Base-by-base conservation (phyloP, 352 stramenopile genomes). In the Hyphochytrium catenoides region DNA sequence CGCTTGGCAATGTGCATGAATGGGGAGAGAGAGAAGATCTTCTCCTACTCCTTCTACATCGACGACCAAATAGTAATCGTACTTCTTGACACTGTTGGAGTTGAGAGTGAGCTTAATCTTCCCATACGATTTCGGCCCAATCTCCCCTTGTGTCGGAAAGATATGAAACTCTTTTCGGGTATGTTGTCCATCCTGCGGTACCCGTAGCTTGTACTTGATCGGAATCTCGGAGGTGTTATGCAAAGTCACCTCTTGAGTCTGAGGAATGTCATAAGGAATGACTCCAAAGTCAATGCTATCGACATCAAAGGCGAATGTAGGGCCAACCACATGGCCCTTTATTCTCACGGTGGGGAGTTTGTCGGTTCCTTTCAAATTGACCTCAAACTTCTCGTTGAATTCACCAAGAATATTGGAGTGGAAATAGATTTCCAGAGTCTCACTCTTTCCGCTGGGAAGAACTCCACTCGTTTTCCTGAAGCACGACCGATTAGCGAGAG, bases 211-310 rank as follows among this genome's bases (percentile, higher is more conserved):
- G 46, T 82, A 94, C 14, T 65, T 59, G 57, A 95, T 85, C 7
- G 71, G 53, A 26, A 95, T 92, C 17, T 88, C 84, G 8, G 74
- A 91, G 6, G 84, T 85, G 47, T 95, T 95, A 31, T 77, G 55
- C 7, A 95, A 62, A 28, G 64, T 74, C 21, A 91, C 34, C 3
- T 44, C 56, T 8, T 56, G 59, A 11, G 46, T 59, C 35, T 91
- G 68, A 2, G 56, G 46, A 28, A 93, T 94, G 19, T 71, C 88
- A 44, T 83, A 95, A 21, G 73, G 77, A 1, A 95, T 65, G 6
- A 62, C 48, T 18, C 81, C 83, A 47, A 94, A 95, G 37, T 94
- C 74, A 20, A 95, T 48, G 26, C 60, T 57, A 18, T 90, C 69
- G 4, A 62, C 44, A 37, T 95, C 66, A 25, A 93, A 89, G 29